Evolutionary conservation across 495 filamentous ascomycete species (phyloP).

Genomic region (Massariosphaeria phaeospora): DNA sequence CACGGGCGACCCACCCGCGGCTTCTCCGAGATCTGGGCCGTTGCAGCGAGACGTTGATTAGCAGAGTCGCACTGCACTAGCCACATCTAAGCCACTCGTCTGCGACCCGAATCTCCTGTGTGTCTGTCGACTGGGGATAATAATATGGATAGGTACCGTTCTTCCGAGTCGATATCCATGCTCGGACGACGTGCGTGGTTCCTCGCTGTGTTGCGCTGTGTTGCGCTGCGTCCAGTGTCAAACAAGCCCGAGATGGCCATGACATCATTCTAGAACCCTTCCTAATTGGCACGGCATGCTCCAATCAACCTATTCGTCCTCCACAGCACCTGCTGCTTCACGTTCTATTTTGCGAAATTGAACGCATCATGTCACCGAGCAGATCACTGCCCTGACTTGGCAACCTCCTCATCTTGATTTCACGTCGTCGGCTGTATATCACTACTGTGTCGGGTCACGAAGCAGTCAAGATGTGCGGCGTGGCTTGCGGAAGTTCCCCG

Average conservation of each 20-base stretch:
- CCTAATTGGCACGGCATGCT: neutral
- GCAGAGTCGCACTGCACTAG: conserved; percentile 12
- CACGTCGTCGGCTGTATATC: too few relatives aligned
- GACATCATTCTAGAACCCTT: conserved; percentile 1
- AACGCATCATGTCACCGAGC: too few relatives aligned
- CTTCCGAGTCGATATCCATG: neutral
- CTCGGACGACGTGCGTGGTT: neutral
- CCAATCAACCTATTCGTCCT: neutral
- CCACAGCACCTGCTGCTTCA: conserved; percentile 3
- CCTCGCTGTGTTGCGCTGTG: neutral
- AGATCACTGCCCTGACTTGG: too few relatives aligned
- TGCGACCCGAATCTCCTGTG: conserved; percentile 3
- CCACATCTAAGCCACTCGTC: conserved; percentile 17
- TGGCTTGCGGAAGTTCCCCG: conserved; percentile 5
- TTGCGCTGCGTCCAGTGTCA: neutral
- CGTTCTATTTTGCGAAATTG: too few relatives aligned
- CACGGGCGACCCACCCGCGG: neutral
- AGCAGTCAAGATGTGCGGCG: too few relatives aligned
- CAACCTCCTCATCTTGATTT: too few relatives aligned
- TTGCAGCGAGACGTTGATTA: conserved; percentile 6
- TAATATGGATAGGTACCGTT: neutral
- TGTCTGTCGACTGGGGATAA: neutral
- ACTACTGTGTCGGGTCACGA: too few relatives aligned
- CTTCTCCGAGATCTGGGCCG: conserved; percentile 5
- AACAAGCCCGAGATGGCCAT: neutral